Percentiles rank a stretch among this genome's conserved stretches.
These are phyloP conservation scores for Diaporthe velutina DNA, from an alignment of 2,329 filamentous ascomycete genomes.

Conservation along the genomic window DNA sequence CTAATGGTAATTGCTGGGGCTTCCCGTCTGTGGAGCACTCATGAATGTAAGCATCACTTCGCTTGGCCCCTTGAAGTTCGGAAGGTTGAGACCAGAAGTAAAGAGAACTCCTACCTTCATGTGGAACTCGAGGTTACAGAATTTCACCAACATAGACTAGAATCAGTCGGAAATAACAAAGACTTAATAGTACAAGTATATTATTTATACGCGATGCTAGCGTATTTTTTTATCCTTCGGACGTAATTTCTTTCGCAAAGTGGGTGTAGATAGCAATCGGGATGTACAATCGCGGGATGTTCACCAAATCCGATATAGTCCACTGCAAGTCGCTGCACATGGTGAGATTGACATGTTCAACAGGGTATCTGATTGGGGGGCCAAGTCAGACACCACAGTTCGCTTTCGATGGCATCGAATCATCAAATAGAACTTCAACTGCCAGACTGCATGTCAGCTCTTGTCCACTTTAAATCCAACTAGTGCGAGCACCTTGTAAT, in stretches of 20 bases:
- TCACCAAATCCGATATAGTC: background rate
- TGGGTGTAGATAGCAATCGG: background rate
- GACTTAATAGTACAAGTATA: no score
- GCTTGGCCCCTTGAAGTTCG: no score
- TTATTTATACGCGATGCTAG: background rate
- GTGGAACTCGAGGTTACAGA: no score
- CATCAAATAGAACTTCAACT: background rate
- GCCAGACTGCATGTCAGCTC: conserved; percentile 10
- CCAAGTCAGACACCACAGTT: background rate
- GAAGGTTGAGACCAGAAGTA: background rate
- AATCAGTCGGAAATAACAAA: background rate
- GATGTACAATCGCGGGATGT: background rate
- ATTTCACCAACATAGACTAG: no score
- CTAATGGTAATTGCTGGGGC: background rate
- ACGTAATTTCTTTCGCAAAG: background rate
- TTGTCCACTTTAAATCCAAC: background rate
- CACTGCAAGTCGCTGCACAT: background rate
- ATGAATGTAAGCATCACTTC: no score
- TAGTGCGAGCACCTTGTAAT: no score
- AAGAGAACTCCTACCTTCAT: background rate
- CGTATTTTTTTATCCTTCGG: background rate
- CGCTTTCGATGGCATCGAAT: background rate
- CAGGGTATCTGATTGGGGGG: background rate
- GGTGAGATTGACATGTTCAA: background rate
- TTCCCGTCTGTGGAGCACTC: background rate